Conservation (phyloP, 148 eudicot genomes). For the Simmondsia chinensis region DNA sequence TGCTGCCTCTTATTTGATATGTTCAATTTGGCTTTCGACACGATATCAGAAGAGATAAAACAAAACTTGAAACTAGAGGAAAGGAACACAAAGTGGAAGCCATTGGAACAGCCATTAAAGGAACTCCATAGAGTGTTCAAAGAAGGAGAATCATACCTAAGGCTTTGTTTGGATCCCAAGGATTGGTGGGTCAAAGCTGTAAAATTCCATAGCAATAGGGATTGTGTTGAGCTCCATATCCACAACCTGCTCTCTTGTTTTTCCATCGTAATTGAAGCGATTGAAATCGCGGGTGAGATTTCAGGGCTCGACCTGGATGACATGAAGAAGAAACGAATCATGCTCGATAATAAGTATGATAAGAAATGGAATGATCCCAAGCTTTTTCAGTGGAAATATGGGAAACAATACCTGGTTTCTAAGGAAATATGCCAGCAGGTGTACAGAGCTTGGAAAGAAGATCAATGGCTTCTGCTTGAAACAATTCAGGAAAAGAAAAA, state of each 20-base stretch:
- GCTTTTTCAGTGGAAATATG: conserved; percentile 46
- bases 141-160: conserved; percentile 53
- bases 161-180: conserved; percentile 31
- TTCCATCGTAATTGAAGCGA: conserved; percentile 43
- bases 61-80: conserved; percentile 51
- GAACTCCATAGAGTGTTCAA: conserved; percentile 49
- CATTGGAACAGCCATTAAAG: conserved; percentile 43
- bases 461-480: conserved; percentile 42
- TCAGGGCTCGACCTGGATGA: conserved; percentile 47
- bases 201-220: conserved; percentile 29
- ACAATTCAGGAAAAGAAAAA: conserved; percentile 32
- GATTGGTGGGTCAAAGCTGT: conserved; percentile 58
- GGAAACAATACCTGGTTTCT: conserved; percentile 51
- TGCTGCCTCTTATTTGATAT: conserved; percentile 41
- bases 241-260: conserved; percentile 48
- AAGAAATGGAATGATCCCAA: conserved; percentile 48
- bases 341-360: conserved; percentile 43
- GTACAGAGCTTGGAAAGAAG: conserved; percentile 30
- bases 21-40: conserved; percentile 33
- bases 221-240: conserved; percentile 44
- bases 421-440: conserved; percentile 31
- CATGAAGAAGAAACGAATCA: conserved; percentile 49
- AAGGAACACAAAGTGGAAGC: conserved; percentile 55
- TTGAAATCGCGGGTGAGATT: conserved; percentile 52
- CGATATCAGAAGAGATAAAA: conserved; percentile 44